Evolutionary conservation across 352 stramenopile genomes (phyloP), one percentile per base, ranked within the genome.

Genomic region (Phytophthora agathidicida): DNA sequence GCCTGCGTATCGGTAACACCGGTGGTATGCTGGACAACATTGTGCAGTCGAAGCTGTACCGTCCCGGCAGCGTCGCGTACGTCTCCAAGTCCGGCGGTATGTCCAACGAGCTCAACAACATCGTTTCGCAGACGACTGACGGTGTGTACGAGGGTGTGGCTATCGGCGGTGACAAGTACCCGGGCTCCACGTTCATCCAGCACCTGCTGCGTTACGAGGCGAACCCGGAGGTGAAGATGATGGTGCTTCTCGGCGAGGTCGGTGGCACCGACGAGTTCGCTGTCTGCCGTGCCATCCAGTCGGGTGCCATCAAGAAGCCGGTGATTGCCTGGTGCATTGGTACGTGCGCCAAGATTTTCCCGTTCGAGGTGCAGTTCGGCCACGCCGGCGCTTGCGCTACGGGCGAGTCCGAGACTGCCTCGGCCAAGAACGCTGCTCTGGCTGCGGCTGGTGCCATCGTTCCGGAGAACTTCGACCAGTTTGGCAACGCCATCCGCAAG

Each of bases 11-110:
- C 62, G 96, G 96, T 59, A 98, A 99, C 80, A 98, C 96, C 11
- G 96, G 94, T 64, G 96, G 96, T 38, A 99, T 98, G 96, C 80
- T 99, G 16, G 96, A 99, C 71, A 99, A 99, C 80, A 98, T 99
- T 68, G 91, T 98, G 43, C 95, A 98, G 68, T 98, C 86, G 30
- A 99, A 99, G 85, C 78, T 99, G 26, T 98, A 98, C 75, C 89
- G 95, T 30, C 94, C 96, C 22, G 96, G 96, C 31, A 98, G 88
- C 41, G 96, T 99, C 39, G 94, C 93, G 22, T 99, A 98, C 72
- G 96, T 99, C 44, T 98, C 91, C 55, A 98, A 98, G 84, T 98
- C 88, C 11, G 96, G 96, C 54, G 96, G 96, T 64, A 98, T 99
- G 92, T 98, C 91, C 20, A 98, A 99, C 72, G 96, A 99, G 70